Conservation (phyloP, 1,139 yeast genomes). For the Starmera stellimalicola region DNA sequence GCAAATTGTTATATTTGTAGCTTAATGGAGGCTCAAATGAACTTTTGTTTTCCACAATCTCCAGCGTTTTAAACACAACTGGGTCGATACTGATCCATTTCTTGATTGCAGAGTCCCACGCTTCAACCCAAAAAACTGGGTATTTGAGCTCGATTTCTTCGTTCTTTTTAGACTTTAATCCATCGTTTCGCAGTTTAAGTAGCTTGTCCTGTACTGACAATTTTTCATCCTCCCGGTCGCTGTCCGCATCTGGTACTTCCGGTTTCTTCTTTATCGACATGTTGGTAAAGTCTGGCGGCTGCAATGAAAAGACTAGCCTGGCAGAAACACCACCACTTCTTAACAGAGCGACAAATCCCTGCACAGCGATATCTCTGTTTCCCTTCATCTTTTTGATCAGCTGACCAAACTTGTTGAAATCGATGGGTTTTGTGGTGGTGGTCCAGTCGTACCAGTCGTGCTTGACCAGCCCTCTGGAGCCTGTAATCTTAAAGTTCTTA, state of each 20-base stretch:
- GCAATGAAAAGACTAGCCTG: conserved; percentile 71
- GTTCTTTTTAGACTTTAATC: conserved; percentile 1
- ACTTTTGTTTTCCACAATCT: conserved; percentile 50
- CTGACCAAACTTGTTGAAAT: conserved; percentile 30
- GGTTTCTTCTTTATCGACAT: conserved; percentile 9
- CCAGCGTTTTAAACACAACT: conserved; percentile 51
- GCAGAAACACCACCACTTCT: conserved; percentile 66
- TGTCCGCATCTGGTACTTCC: neutral
- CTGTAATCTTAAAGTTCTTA: conserved; percentile 43
- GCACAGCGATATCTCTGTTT: conserved; percentile 72
- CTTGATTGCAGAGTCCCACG: conserved; percentile 67
- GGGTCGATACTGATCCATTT: conserved; percentile 90
- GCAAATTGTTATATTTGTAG: conserved; percentile 49
- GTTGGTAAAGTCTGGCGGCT: conserved; percentile 75
- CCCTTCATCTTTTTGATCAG: conserved; percentile 46
- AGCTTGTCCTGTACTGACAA: conserved; percentile 10
- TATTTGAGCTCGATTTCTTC: conserved; percentile 25
- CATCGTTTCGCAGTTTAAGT: conserved; percentile 10
- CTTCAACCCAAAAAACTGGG: conserved; percentile 92
- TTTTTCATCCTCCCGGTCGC: conserved; percentile 1
- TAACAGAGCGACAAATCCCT: conserved; percentile 74
- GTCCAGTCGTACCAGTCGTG: conserved; percentile 54
- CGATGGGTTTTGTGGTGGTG: conserved; percentile 20
- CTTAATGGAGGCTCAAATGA: conserved; percentile 68
- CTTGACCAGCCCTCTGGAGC: conserved; percentile 34